Conservation (phyloP, 345 rosid genomes). For the Eutrema heterophyllum region DNA sequence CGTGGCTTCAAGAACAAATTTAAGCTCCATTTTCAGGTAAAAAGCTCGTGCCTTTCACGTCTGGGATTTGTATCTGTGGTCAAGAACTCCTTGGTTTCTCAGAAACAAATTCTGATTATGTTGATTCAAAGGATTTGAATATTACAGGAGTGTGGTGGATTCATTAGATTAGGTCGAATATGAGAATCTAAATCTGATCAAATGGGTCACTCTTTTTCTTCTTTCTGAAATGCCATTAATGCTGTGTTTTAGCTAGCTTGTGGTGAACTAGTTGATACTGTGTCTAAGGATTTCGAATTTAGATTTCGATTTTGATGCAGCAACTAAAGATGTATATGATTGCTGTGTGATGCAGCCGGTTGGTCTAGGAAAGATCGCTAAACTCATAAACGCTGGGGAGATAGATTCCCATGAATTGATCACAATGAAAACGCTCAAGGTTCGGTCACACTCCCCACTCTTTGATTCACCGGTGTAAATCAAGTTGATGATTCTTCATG, state of each 20-base stretch:
- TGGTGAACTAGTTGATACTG: neutral
- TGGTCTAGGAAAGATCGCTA: constrained; percentile 88
- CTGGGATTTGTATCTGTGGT: neutral
- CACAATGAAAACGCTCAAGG: constrained; percentile 98
- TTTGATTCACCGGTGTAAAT: neutral
- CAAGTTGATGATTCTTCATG: neutral
- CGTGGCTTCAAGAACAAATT: constrained; percentile 92
- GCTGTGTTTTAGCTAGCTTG: neutral
- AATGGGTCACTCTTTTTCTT: neutral
- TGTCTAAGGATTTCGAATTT: neutral
- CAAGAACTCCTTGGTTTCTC: neutral
- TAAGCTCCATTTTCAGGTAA: constrained; percentile 83
- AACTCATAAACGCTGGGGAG: constrained; percentile 83
- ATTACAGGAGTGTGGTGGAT: neutral
- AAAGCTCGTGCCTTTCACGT: neutral
- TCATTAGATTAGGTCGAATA: neutral
- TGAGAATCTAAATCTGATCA: neutral
- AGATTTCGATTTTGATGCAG: neutral
- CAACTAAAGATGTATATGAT: constrained; percentile 1
- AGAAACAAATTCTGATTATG: neutral
- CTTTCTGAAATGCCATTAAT: neutral
- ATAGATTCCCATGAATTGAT: constrained; percentile 95
- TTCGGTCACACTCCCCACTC: constrained; percentile 14
- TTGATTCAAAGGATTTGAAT: neutral
- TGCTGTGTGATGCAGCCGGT: constrained; percentile 59